A percentile compares a stretch with the other conserved stretches of the same genome.
Conservation (phyloP, 306 rosid genomes). For the Malus sylvestris region DNA sequence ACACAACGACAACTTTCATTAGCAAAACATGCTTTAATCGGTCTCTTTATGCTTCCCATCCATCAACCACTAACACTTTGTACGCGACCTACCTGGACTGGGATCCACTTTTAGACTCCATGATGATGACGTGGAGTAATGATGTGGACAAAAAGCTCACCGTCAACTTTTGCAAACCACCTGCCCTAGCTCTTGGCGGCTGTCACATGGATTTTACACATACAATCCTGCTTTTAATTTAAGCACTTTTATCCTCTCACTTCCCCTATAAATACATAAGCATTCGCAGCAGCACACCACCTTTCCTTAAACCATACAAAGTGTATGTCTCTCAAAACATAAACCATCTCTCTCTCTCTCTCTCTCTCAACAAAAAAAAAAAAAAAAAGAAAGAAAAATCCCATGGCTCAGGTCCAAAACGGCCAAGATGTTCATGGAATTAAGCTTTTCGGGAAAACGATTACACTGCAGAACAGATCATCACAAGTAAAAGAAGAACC, state of each 20-base stretch:
- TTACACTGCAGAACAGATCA: conserved; percentile 33
- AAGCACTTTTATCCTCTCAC: conserved; percentile 26
- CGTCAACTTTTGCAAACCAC: conserved; percentile 32
- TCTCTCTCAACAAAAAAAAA: background rate
- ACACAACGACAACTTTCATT: conserved; percentile 5
- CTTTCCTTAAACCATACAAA: background rate
- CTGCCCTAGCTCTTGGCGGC: conserved; percentile 25
- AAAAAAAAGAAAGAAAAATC: no score
- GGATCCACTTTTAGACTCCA: conserved; percentile 36
- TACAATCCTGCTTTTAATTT: background rate
- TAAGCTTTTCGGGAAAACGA: conserved; percentile 75
- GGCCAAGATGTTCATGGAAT: conserved; percentile 49
- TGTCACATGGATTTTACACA: conserved; percentile 19
- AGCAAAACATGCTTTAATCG: conserved; percentile 1
- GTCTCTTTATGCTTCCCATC: conserved; percentile 10
- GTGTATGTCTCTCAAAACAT: background rate
- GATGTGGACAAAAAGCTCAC: conserved; percentile 60
- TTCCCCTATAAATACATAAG: background rate
- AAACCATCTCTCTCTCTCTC: background rate
- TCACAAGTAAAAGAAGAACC: conserved; percentile 27
- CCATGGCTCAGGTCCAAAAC: conserved; percentile 42
- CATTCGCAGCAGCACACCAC: background rate
- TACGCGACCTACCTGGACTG: conserved; percentile 38
- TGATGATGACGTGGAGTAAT: conserved; percentile 44
- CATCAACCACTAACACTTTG: conserved; percentile 33